phyloP scores from a whole-genome alignment of 805 yeast genomes.

The Wickerhamiella dianesei region DNA sequence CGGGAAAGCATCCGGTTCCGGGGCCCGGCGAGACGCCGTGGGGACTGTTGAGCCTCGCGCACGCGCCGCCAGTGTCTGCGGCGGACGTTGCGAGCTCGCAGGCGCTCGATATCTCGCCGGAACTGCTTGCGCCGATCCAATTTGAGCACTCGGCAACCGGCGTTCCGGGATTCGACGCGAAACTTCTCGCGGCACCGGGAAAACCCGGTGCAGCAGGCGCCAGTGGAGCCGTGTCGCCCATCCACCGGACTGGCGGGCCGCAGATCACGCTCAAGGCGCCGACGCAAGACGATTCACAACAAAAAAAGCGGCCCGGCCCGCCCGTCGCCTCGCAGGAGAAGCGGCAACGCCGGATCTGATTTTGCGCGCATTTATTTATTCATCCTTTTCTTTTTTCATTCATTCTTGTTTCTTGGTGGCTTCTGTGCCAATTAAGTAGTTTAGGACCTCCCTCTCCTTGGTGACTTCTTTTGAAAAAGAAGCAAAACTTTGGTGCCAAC shows the following conservation, averaged over 20 bases:
- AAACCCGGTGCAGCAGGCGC: constrained; percentile 3
- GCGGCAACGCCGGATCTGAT: not conserved
- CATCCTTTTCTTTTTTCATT: not conserved
- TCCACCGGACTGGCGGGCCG: not conserved
- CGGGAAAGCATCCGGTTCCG: constrained; percentile 41
- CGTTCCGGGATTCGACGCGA: constrained; percentile 61
- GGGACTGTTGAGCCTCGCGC: constrained; percentile 20
- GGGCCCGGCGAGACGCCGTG: constrained; percentile 19
- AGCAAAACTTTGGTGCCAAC: no score
- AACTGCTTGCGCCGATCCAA: constrained; percentile 37
- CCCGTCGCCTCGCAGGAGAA: not conserved
- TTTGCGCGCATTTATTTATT: not conserved
- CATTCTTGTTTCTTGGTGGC: not conserved
- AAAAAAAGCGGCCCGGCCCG: not conserved
- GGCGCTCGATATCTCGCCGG: constrained; percentile 18
- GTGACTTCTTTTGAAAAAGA: no score
- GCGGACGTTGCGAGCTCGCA: constrained; percentile 30
- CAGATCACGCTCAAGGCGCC: not conserved
- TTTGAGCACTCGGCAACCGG: constrained; percentile 60
- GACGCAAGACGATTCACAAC: not conserved
- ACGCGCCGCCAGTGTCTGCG: constrained; percentile 29
- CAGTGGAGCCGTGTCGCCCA: constrained; percentile 3
- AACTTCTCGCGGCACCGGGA: constrained; percentile 39
- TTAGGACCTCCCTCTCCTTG: no score
- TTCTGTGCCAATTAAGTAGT: no score